phyloP scores from a whole-genome alignment of 768 basidiomycete genomes.

The Panaeolus cyanescens region DNA sequence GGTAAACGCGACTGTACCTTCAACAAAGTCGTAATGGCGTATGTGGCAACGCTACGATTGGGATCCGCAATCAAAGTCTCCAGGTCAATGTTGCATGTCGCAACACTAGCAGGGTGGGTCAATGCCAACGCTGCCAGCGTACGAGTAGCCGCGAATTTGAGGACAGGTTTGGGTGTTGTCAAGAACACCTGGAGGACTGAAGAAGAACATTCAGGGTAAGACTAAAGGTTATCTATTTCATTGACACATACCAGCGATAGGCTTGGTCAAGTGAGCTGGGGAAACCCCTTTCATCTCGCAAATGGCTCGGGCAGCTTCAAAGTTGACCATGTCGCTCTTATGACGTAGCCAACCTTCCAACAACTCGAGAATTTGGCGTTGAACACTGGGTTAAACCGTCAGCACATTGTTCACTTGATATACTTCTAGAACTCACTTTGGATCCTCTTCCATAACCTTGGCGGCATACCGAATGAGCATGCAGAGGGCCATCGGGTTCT shows the following conservation, averaged over 20 bases:
- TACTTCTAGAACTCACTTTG: constrained; percentile 69
- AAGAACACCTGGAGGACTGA: constrained; percentile 94
- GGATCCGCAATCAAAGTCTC: constrained; percentile 95
- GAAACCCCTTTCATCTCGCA: constrained; percentile 93
- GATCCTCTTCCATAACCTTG: constrained; percentile 99
- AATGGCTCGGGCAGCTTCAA: constrained; percentile 95
- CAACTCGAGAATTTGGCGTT: constrained; percentile 90
- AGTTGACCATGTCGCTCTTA: constrained; percentile 99
- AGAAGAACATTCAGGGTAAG: constrained; percentile 7
- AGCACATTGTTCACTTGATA: background rate
- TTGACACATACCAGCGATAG: constrained; percentile 78
- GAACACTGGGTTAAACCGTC: constrained; percentile 55
- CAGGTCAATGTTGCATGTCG: constrained; percentile 93
- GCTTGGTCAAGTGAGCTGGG: constrained; percentile 74
- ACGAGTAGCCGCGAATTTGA: constrained; percentile 97
- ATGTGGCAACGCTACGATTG: constrained; percentile 96
- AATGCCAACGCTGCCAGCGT: constrained; percentile 90
- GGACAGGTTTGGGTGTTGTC: constrained; percentile 89
- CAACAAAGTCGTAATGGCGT: constrained; percentile 96
- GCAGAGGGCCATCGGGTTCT: constrained; percentile 96
- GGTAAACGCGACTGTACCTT: constrained; percentile 57
- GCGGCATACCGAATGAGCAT: constrained; percentile 98
- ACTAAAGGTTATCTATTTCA: background rate
- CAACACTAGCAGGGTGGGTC: constrained; percentile 83
- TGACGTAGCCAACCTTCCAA: constrained; percentile 95